These are phyloP conservation scores for Sphagnum tenellum DNA, from an alignment of 225 moss, liverwort and hornwort genomes.

Conservation along the genomic window DNA sequence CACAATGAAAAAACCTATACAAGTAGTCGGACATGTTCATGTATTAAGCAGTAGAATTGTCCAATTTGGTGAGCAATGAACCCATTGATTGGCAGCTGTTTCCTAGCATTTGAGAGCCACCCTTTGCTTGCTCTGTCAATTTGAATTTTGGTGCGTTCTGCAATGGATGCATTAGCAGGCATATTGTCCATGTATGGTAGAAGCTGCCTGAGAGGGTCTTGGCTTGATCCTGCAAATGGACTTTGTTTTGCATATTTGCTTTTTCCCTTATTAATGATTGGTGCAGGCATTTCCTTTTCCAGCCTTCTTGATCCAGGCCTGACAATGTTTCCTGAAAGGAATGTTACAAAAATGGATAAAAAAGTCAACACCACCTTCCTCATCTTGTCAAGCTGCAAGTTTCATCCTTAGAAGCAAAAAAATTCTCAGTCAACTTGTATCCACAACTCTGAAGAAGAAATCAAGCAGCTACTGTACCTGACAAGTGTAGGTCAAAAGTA, in stretches of 20 bases:
- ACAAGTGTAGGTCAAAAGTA: too few relatives aligned
- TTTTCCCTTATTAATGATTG: constrained; percentile 67
- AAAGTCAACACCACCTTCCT: constrained; percentile 40
- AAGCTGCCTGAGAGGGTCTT: constrained; percentile 62
- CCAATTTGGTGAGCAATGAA: constrained; percentile 96
- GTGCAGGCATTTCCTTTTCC: constrained; percentile 46
- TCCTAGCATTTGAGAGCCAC: constrained; percentile 28
- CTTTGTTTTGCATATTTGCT: constrained; percentile 43
- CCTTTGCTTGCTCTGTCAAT: constrained; percentile 19
- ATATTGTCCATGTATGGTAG: constrained; percentile 42
- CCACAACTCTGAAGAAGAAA: too few relatives aligned
- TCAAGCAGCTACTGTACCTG: too few relatives aligned
- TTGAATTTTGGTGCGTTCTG: constrained; percentile 29
- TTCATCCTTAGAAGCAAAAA: too few relatives aligned
- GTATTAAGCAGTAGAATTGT: constrained; percentile 79
- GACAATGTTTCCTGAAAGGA: constrained; percentile 11
- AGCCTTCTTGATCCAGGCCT: constrained; percentile 28
- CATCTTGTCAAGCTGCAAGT: too few relatives aligned
- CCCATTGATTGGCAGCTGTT: constrained; percentile 40
- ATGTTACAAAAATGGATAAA: constrained; percentile 20
- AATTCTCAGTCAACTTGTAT: too few relatives aligned
- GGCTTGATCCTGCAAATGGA: constrained; percentile 20
- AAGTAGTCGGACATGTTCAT: constrained; percentile 97
- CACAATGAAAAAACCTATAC: constrained; percentile 67
- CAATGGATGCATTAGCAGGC: constrained; percentile 10